Conservation (phyloP, 371 early-diverging fungal genomes). For the Nematocida minor region DNA sequence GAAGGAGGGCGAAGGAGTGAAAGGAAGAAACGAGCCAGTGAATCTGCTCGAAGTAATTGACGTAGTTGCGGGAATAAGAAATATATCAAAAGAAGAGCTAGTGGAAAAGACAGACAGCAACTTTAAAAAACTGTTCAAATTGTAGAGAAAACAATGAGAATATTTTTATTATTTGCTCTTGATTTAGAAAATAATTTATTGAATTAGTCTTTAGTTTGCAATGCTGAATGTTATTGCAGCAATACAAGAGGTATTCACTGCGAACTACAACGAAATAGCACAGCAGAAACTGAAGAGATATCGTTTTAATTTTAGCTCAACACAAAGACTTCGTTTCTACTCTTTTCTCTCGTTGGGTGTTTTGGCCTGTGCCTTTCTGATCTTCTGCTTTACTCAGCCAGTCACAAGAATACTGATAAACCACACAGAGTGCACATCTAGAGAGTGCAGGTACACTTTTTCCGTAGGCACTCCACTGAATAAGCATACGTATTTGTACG, state of each 20-base stretch:
- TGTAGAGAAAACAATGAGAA: too few species aligned
- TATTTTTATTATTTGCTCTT: too few species aligned
- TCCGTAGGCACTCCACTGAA: background rate
- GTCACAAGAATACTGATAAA: conserved; percentile 1
- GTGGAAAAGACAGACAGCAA: conserved; percentile 15
- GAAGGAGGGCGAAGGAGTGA: conserved; percentile 20
- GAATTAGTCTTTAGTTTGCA: background rate
- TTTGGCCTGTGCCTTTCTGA: background rate
- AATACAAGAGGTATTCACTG: background rate
- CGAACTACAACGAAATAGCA: conserved; percentile 14
- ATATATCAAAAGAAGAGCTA: conserved; percentile 7
- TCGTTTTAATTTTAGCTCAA: background rate
- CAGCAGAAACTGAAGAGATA: conserved; percentile 39
- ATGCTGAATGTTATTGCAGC: background rate
- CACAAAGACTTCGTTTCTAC: background rate
- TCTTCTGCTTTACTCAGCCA: background rate
- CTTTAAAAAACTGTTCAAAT: conserved; percentile 7
- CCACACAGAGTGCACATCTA: background rate
- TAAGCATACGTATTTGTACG: background rate
- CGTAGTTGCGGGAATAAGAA: conserved; percentile 56
- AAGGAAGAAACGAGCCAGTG: conserved; percentile 61
- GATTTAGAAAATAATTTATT: background rate
- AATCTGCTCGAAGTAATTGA: conserved; percentile 56
- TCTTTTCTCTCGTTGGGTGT: background rate
- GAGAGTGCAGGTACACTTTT: conserved; percentile 16